phyloP scores from a whole-genome alignment of 352 stramenopile species.

The Phytophthora brassicae region DNA sequence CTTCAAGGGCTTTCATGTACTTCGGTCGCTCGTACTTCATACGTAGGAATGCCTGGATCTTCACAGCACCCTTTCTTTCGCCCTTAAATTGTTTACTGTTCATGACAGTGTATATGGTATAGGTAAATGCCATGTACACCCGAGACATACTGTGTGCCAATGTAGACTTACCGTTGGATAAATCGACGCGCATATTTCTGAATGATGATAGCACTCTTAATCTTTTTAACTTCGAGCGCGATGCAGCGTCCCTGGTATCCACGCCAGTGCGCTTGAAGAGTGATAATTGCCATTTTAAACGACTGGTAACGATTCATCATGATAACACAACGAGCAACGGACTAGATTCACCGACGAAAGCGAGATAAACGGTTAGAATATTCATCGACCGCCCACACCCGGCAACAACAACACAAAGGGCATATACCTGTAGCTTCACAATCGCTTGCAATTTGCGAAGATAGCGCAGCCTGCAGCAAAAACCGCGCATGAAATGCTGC shows the following conservation, averaged over 20 bases:
- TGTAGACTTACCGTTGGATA: conserved; percentile 44
- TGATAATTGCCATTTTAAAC: conserved; percentile 53
- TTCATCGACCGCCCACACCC: background rate
- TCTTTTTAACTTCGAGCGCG: conserved; percentile 48
- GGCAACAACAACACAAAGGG: background rate
- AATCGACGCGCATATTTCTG: conserved; percentile 68
- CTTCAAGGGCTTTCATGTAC: conserved; percentile 49
- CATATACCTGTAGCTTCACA: conserved; percentile 70
- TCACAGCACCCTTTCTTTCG: conserved; percentile 50
- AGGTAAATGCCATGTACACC: background rate
- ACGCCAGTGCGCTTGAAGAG: conserved; percentile 79
- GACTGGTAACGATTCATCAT: conserved; percentile 74
- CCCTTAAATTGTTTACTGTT: conserved; percentile 57
- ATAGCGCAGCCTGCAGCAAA: conserved; percentile 58
- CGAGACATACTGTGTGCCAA: background rate
- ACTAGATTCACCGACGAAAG: conserved; percentile 38
- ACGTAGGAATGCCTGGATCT: conserved; percentile 63
- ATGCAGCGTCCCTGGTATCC: conserved; percentile 65
- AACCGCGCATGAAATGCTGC: conserved; percentile 76
- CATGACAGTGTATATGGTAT: background rate
- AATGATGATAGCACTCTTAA: conserved; percentile 66
- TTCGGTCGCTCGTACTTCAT: conserved; percentile 66
- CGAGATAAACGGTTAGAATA: conserved; percentile 9
- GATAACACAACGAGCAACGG: conserved; percentile 78
- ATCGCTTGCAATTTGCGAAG: conserved; percentile 70